Conservation (phyloP, 108 stramenopile species). For the Seminavis robusta region DNA sequence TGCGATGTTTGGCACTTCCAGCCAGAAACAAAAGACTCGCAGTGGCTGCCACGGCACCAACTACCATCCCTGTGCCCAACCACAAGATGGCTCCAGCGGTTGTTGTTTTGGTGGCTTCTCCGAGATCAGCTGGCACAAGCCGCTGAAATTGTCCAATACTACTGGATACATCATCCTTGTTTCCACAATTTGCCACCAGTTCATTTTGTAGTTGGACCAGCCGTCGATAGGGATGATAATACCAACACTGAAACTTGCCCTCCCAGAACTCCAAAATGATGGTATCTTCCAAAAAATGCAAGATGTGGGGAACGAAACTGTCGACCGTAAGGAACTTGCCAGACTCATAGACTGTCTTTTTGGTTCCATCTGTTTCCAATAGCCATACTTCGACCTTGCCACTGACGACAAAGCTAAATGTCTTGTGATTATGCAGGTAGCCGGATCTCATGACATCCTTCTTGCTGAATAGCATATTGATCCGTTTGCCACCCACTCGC, state of each 20-base stretch:
- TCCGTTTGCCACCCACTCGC: conserved; percentile 31
- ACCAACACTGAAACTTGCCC: conserved; percentile 37
- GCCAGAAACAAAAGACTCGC: too few relatives aligned
- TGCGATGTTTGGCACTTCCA: too few relatives aligned
- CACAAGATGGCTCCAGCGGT: too few relatives aligned
- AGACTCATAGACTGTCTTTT: conserved; percentile 11
- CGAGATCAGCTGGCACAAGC: too few relatives aligned
- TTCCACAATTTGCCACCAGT: conserved; percentile 4
- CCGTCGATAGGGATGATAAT: conserved; percentile 48
- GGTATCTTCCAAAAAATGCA: conserved; percentile 57
- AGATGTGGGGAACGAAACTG: conserved; percentile 28
- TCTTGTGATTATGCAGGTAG: conserved; percentile 42
- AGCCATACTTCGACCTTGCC: conserved; percentile 63
- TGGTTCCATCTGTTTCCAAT: conserved; percentile 24
- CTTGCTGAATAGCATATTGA: conserved; percentile 48
- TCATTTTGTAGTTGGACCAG: conserved; percentile 40
- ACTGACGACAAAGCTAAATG: conserved; percentile 39
- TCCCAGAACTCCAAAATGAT: conserved; percentile 56
- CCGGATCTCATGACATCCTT: conserved; percentile 45
- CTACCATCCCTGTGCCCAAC: too few relatives aligned
- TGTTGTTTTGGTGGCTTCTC: too few relatives aligned
- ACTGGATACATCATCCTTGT: not conserved
- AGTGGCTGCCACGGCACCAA: too few relatives aligned
- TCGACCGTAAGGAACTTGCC: not conserved
- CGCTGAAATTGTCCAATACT: not conserved